These are phyloP conservation scores for Parastagonospora avenae DNA, from an alignment of 2,329 filamentous ascomycete genomes.

Conservation along the genomic window DNA sequence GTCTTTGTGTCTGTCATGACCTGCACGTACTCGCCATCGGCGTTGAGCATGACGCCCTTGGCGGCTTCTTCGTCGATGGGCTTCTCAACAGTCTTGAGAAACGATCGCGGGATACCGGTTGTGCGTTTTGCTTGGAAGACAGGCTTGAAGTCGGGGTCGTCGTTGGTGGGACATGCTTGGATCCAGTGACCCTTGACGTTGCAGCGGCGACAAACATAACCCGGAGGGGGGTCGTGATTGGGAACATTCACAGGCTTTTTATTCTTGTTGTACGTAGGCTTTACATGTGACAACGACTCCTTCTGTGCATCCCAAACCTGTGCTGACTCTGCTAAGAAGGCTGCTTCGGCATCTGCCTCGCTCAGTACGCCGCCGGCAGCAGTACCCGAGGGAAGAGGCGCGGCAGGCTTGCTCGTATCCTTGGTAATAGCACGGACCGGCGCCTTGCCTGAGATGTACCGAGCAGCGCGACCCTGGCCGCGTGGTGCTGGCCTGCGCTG, in stretches of 20 bases:
- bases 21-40: slow-evolving; percentile 96
- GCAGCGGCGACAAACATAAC: slow-evolving; percentile 96
- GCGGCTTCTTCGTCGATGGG: slow-evolving; percentile 83
- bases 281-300: slow-evolving; percentile 81
- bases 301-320: slow-evolving; percentile 94
- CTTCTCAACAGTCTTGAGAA: slow-evolving; percentile 95
- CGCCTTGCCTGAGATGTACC: slow-evolving; percentile 97
- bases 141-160: slow-evolving; percentile 94
- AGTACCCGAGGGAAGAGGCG: slow-evolving; percentile 38
- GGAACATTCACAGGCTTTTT: slow-evolving; percentile 77
- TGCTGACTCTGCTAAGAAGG: slow-evolving; percentile 87
- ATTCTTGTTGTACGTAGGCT: slow-evolving; percentile 49
- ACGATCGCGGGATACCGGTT: slow-evolving; percentile 93
- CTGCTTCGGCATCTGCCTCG: slow-evolving; percentile 91
- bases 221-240: slow-evolving; percentile 88
- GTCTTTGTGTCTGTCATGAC: slow-evolving; percentile 93
- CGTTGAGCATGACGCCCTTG: slow-evolving; percentile 95
- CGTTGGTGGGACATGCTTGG: slow-evolving; percentile 96
- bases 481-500: slow-evolving; percentile 82
- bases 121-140: slow-evolving; percentile 93
- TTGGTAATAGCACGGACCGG: slow-evolving; percentile 81
- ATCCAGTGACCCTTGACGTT: slow-evolving; percentile 99
- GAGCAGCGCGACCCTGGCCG: slow-evolving; percentile 86
- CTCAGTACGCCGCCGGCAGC: slow-evolving; percentile 67
- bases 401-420: slow-evolving; percentile 60